phyloP scores from a whole-genome alignment of 2,329 filamentous ascomycete species.

The Colletotrichum godetiae region DNA sequence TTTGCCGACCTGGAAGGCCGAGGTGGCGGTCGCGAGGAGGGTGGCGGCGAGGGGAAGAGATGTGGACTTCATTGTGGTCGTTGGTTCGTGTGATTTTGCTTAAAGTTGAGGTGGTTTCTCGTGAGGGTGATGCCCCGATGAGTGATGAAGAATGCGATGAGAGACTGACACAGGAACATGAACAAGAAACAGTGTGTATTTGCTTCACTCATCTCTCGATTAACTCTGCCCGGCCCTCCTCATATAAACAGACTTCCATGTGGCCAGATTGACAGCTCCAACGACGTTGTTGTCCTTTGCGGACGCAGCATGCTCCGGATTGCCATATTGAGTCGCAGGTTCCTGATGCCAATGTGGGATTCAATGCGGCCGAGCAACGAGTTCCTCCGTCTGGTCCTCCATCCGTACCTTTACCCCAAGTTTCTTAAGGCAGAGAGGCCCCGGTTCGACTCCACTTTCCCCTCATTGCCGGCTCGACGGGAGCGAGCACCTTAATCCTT shows the following conservation, averaged over 20 bases:
- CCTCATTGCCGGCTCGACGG: conserved; percentile 13
- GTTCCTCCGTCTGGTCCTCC: conserved; percentile 4
- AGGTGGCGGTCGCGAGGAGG: conserved; percentile 33
- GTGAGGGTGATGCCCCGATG: background rate
- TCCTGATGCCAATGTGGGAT: conserved; percentile 1
- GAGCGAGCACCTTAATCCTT: background rate
- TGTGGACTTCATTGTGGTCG: conserved; percentile 1
- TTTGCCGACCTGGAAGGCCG: conserved; percentile 44
- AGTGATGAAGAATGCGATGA: background rate
- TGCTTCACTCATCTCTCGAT: background rate
- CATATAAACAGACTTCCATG: conserved; percentile 23
- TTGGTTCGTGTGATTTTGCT: background rate
- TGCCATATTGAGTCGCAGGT: conserved; percentile 38
- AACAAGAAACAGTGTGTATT: background rate
- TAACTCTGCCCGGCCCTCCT: background rate
- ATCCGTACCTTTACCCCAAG: background rate
- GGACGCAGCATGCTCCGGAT: conserved; percentile 43
- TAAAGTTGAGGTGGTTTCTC: conserved; percentile 1
- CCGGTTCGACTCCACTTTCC: too few species aligned
- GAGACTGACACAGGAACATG: background rate
- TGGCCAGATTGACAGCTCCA: conserved; percentile 20
- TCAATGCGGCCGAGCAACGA: conserved; percentile 3
- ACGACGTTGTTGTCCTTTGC: conserved; percentile 46
- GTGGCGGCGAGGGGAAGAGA: conserved; percentile 10
- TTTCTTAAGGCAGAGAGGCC: background rate